phyloP scores from a whole-genome alignment of 2,329 filamentous ascomycete genomes.

The Aaosphaeria pasadenensis region DNA sequence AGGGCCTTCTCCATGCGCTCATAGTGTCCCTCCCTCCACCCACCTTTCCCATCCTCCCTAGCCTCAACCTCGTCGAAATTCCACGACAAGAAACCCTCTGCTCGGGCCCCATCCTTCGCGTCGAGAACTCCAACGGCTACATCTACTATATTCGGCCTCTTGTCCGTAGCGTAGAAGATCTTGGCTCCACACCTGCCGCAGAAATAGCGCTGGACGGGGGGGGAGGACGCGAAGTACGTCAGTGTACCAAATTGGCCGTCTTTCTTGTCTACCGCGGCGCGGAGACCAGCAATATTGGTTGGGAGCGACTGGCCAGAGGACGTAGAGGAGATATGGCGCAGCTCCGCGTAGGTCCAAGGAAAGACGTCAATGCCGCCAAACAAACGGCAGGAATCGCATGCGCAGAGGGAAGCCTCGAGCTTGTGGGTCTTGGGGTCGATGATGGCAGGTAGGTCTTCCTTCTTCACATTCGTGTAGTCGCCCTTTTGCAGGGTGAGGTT shows the following conservation, averaged over 20 bases:
- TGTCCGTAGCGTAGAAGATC: conserved; percentile 23
- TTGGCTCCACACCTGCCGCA: conserved; percentile 62
- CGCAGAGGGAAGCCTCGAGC: not conserved
- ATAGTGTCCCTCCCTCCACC: not conserved
- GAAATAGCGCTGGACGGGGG: conserved; percentile 57
- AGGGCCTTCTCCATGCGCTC: no score
- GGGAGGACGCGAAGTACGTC: conserved; percentile 30
- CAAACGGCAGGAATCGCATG: not conserved
- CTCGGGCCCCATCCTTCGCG: conserved; percentile 49
- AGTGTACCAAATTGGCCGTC: not conserved
- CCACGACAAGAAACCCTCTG: conserved; percentile 63
- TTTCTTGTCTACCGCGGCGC: not conserved
- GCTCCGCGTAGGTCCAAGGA: not conserved
- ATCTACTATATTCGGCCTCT: conserved; percentile 62
- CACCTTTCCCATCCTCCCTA: conserved; percentile 49
- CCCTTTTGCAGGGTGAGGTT: not conserved
- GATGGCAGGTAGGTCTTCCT: not conserved
- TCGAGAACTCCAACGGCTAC: conserved; percentile 61
- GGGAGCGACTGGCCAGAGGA: not conserved
- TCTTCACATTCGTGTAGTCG: not conserved
- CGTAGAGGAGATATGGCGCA: not conserved
- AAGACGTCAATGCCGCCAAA: not conserved
- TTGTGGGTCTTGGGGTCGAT: not conserved
- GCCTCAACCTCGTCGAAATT: conserved; percentile 58
- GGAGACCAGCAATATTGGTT: not conserved